These are phyloP conservation scores for Boletus rubescentipes DNA, from an alignment of 768 basidiomycete species.

Conservation along the genomic window DNA sequence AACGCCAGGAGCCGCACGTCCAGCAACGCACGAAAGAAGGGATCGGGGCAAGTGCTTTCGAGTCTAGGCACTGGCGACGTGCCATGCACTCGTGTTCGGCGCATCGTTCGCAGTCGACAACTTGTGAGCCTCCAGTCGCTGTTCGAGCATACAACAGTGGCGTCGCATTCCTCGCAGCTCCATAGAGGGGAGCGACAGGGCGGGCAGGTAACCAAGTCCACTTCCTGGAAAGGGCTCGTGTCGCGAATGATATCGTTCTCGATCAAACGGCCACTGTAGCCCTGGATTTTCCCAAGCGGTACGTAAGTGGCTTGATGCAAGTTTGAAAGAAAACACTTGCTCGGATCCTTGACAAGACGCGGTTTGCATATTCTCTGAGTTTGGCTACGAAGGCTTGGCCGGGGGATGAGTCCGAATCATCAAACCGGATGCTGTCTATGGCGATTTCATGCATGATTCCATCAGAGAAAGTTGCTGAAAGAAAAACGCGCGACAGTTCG, in stretches of 20 bases:
- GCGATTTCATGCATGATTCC: neutral
- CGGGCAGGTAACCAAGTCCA: conserved; percentile 4
- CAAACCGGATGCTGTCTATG: neutral
- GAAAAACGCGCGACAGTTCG: neutral
- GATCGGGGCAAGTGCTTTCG: neutral
- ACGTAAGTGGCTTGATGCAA: neutral
- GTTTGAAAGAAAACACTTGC: no score
- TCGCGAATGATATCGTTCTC: neutral
- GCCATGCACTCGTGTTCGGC: neutral
- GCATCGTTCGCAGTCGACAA: neutral
- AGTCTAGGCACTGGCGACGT: neutral
- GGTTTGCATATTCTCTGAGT: no score
- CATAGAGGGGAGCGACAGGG: neutral
- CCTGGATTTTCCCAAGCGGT: neutral
- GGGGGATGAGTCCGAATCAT: no score
- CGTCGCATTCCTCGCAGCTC: neutral
- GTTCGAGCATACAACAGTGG: neutral
- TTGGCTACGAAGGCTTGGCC: no score
- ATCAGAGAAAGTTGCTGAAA: neutral
- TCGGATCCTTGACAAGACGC: no score
- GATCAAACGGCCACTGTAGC: neutral
- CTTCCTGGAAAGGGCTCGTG: neutral
- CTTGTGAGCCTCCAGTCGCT: neutral
- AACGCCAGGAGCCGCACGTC: neutral
- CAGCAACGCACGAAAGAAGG: neutral